A percentile compares a stretch with the other conserved stretches of the same genome.
phyloP scores from a whole-genome alignment of 2,329 filamentous ascomycete species.

The Didymella glomerata region DNA sequence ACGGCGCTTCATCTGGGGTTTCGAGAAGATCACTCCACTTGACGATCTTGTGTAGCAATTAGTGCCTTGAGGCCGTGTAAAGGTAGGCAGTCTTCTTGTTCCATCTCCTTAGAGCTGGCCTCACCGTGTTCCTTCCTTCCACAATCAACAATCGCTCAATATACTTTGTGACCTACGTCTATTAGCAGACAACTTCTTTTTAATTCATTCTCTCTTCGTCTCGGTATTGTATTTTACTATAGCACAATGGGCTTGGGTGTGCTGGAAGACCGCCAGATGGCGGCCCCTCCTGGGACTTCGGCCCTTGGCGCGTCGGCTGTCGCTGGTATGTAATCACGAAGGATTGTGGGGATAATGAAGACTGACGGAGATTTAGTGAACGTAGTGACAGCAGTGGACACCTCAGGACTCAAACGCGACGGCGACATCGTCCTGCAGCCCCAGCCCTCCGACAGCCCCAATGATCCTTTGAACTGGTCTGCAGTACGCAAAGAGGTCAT shows the following conservation, averaged over 20 bases:
- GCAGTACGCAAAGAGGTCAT: slow-evolving; percentile 43
- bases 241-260: slow-evolving; percentile 44
- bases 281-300: slow-evolving; percentile 42
- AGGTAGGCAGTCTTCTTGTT: too few relatives aligned
- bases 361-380: not conserved
- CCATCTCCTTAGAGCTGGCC: slow-evolving; percentile 2
- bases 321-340: not conserved
- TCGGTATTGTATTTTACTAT: not conserved
- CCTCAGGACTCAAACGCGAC: slow-evolving; percentile 48
- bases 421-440: slow-evolving; percentile 84
- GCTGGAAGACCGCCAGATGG: slow-evolving; percentile 43
- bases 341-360: not conserved
- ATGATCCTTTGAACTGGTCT: slow-evolving; percentile 73
- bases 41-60: not conserved
- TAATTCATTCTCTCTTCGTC: not conserved
- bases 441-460: slow-evolving; percentile 88
- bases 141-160: not conserved
- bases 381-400: slow-evolving; percentile 32
- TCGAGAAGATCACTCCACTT: slow-evolving; percentile 7
- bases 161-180: slow-evolving; percentile 22
- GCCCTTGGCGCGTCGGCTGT: slow-evolving; percentile 25
- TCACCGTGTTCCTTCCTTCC: not conserved
- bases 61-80: not conserved
- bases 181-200: slow-evolving; percentile 35
- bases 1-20: slow-evolving; percentile 14